Evolutionary conservation across 805 yeast species (phyloP).

Genomic region (Kurtzmaniella fragi): DNA sequence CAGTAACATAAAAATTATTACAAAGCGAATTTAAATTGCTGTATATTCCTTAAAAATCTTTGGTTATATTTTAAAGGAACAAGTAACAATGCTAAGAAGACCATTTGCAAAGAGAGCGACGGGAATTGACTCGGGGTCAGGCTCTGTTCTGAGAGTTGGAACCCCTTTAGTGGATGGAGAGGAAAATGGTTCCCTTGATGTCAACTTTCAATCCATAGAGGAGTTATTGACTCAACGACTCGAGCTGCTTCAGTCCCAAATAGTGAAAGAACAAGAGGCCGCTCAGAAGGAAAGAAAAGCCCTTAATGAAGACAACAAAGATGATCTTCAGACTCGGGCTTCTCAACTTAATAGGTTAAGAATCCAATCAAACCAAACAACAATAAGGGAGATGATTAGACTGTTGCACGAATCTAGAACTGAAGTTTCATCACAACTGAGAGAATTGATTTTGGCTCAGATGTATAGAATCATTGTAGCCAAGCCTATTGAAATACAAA

Average conservation of each 20-base stretch:
- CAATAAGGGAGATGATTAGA: conserved; percentile 41
- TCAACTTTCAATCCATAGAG: conserved; percentile 29
- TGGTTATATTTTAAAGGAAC: no score
- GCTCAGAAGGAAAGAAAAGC: conserved; percentile 8
- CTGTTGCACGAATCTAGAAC: conserved; percentile 39
- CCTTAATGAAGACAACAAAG: conserved; percentile 11
- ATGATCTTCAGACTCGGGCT: conserved; percentile 19
- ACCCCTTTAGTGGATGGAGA: conserved; percentile 34
- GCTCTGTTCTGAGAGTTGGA: conserved; percentile 28
- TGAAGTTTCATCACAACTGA: conserved; percentile 40
- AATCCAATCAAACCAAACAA: conserved; percentile 30
- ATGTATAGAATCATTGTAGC: conserved; percentile 43
- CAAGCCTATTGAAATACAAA: conserved; percentile 31
- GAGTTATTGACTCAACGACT: conserved; percentile 28
- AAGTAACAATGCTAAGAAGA: background rate
- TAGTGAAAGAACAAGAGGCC: conserved; percentile 8
- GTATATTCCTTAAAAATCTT: no score
- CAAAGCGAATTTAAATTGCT: background rate
- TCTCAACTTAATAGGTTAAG: conserved; percentile 27
- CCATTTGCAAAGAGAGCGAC: background rate
- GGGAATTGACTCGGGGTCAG: conserved; percentile 16
- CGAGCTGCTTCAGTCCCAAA: conserved; percentile 21
- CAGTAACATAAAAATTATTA: background rate
- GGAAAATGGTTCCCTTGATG: conserved; percentile 31
- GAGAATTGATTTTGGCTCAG: conserved; percentile 49